A percentile compares a stretch with the other conserved stretches of the same genome.
Conservation (phyloP, 257 asterid species). For the Datura wrightii region DNA sequence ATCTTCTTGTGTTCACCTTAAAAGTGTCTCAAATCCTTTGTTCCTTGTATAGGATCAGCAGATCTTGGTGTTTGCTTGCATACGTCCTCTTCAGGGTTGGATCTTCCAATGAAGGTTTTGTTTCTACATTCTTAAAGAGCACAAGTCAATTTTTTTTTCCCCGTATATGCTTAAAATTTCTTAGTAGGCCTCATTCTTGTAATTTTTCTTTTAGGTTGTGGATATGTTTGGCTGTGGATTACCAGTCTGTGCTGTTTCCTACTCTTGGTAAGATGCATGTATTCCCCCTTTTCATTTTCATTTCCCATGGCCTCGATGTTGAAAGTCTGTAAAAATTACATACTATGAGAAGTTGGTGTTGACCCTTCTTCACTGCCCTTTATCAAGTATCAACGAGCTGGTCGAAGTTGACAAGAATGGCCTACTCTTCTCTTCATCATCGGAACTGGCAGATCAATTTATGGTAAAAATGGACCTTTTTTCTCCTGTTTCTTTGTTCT, state of each 20-base stretch:
- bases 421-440: conserved; percentile 86
- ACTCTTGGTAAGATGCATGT: conserved; percentile 75
- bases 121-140: conserved; percentile 30
- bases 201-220: conserved; percentile 64
- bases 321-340: not conserved
- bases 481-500: conserved; percentile 5
- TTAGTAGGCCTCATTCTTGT: conserved; percentile 33
- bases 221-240: conserved; percentile 99
- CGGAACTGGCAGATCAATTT: conserved; percentile 90
- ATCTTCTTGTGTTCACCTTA: conserved; percentile 16
- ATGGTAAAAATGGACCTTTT: conserved; percentile 52
- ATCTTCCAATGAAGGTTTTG: conserved; percentile 92
- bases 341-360: conserved; percentile 26
- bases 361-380: conserved; percentile 31
- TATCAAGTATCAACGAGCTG: conserved; percentile 83
- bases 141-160: not conserved
- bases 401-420: conserved; percentile 87
- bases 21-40: conserved; percentile 27
- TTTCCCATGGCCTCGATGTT: not conserved
- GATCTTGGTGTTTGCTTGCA: conserved; percentile 96
- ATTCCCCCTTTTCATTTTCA: conserved; percentile 29
- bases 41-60: conserved; percentile 75
- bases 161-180: conserved; percentile 31
- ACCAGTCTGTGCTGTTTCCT: conserved; percentile 96
- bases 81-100: conserved; percentile 95